These are phyloP conservation scores for Fusarium decemcellulare DNA, from an alignment of 2,329 filamentous ascomycete genomes.

Conservation along the genomic window DNA sequence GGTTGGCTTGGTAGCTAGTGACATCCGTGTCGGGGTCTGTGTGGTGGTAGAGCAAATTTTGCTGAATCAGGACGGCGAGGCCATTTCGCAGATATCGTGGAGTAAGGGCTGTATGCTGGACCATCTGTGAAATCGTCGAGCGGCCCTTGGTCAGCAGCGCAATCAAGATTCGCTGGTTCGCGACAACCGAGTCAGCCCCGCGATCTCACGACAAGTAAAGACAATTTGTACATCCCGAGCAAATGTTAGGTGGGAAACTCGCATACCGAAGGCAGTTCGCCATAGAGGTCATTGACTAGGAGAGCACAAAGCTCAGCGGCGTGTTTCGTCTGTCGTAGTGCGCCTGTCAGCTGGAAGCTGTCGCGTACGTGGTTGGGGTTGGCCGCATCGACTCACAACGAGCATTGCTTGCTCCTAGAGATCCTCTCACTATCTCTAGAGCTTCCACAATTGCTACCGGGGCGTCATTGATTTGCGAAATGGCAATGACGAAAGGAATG, in stretches of 20 bases:
- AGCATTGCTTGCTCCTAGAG: constrained; percentile 78
- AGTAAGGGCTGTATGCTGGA: constrained; percentile 79
- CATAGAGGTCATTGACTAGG: constrained; percentile 89
- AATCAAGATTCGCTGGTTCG: constrained; percentile 83
- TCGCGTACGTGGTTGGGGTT: constrained; percentile 26
- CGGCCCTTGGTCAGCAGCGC: constrained; percentile 85
- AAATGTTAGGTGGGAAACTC: constrained; percentile 23
- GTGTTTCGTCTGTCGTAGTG: constrained; percentile 72
- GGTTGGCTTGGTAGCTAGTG: constrained; percentile 88
- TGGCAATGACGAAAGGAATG: constrained; percentile 19
- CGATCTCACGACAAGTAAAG: constrained; percentile 31
- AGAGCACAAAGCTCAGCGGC: constrained; percentile 91
- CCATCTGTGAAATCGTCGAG: constrained; percentile 78
- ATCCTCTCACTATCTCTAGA: constrained; percentile 85
- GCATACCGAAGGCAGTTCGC: constrained; percentile 91
- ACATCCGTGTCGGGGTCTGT: constrained; percentile 72
- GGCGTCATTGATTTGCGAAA: constrained; percentile 66
- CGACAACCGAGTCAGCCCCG: constrained; percentile 47
- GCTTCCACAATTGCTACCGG: constrained; percentile 79
- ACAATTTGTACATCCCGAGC: constrained; percentile 10
- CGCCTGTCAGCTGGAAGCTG: constrained; percentile 41
- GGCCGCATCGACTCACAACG: constrained; percentile 61
- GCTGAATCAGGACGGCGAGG: constrained; percentile 87
- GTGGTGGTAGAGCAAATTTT: constrained; percentile 85
- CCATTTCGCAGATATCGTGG: constrained; percentile 85